phyloP scores from a whole-genome alignment of 2,329 filamentous ascomycete species.

The Colletotrichum phormii region DNA sequence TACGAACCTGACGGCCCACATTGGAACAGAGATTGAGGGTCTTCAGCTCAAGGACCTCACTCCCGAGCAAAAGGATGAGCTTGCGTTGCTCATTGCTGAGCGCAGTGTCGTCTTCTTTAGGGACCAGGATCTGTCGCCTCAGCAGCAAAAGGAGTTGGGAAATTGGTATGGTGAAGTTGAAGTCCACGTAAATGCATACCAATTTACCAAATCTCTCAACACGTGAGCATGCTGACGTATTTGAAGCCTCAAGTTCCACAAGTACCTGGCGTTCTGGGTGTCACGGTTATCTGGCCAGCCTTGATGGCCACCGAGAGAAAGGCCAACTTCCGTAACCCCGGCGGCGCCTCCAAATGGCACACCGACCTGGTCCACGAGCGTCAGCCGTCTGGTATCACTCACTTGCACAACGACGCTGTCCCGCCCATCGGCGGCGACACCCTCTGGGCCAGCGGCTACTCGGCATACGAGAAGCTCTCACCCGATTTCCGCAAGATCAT shows the following conservation, averaged over 20 bases:
- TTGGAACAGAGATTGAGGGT: conserved; percentile 74
- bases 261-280: conserved; percentile 74
- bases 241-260: conserved; percentile 73
- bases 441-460: conserved; percentile 77
- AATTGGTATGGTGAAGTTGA: conserved; percentile 75
- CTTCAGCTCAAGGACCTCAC: conserved; percentile 72
- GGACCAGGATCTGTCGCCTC: conserved; percentile 70
- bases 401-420: conserved; percentile 77
- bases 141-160: conserved; percentile 72
- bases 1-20: conserved; percentile 70
- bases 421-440: conserved; percentile 76
- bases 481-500: conserved; percentile 78
- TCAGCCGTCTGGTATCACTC: conserved; percentile 77
- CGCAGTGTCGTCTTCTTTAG: conserved; percentile 75
- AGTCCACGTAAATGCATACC: conserved; percentile 65
- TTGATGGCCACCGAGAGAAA: conserved; percentile 70
- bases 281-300: conserved; percentile 77
- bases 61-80: conserved; percentile 68
- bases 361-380: conserved; percentile 77
- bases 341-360: conserved; percentile 77
- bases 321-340: conserved; percentile 74
- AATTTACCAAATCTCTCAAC: too few relatives aligned
- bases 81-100: conserved; percentile 72
- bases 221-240: too few relatives aligned
- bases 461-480: conserved; percentile 79